A percentile compares a stretch with the other conserved stretches of the same genome.
phyloP scores from a whole-genome alignment of 768 basidiomycete species.

The Collybiopsis confluens region DNA sequence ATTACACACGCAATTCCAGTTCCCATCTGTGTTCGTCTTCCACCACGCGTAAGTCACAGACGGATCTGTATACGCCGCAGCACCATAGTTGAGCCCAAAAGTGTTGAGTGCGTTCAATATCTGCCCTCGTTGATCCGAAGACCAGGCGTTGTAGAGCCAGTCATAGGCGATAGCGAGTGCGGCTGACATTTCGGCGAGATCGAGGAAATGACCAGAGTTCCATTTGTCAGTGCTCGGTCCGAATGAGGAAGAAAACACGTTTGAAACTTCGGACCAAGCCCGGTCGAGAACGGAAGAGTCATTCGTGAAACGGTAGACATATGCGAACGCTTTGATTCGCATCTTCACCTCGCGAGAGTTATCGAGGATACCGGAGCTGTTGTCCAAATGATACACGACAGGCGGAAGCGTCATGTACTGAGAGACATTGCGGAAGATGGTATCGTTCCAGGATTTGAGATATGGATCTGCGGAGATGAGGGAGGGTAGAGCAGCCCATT shows the following conservation, averaged over 20 bases:
- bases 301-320: conserved; percentile 87
- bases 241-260: conserved; percentile 46
- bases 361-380: conserved; percentile 88
- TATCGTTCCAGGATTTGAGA: conserved; percentile 81
- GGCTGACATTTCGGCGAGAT: conserved; percentile 81
- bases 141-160: conserved; percentile 89
- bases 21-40: conserved; percentile 69
- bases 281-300: conserved; percentile 90
- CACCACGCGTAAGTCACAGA: conserved; percentile 65
- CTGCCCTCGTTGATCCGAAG: conserved; percentile 58
- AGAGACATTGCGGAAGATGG: conserved; percentile 87
- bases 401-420: conserved; percentile 58
- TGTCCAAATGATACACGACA: conserved; percentile 71
- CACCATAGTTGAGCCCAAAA: conserved; percentile 71
- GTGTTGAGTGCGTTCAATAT: conserved; percentile 72
- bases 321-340: conserved; percentile 88
- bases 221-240: conserved; percentile 67
- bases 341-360: conserved; percentile 87
- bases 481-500: conserved; percentile 77
- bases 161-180: conserved; percentile 94
- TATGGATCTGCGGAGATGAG: conserved; percentile 85
- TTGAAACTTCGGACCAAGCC: conserved; percentile 77
- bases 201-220: conserved; percentile 91
- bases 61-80: conserved; percentile 42
- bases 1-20: conserved; percentile 99